phyloP scores from a whole-genome alignment of 164 flowering plant genomes.

The Tetracentron sinense region DNA sequence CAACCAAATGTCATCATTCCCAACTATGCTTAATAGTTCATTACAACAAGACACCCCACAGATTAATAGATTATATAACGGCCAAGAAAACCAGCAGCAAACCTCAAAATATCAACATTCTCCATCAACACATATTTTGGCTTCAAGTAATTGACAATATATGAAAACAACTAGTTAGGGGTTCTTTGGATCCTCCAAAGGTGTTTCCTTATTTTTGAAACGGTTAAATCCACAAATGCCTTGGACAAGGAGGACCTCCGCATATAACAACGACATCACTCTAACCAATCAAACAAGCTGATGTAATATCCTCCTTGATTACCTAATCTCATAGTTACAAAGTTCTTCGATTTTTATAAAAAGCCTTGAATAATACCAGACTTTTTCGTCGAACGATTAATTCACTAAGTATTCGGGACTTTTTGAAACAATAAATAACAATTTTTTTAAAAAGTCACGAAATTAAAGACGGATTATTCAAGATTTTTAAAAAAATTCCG shows the following conservation, averaged over 20 bases:
- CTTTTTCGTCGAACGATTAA: no score
- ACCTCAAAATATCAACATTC: conserved; percentile 76
- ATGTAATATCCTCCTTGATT: no score
- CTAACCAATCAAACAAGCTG: no score
- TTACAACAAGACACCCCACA: conserved; percentile 53
- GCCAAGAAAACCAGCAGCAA: conserved; percentile 56
- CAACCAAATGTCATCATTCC: conserved; percentile 87
- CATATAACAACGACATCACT: conserved; percentile 80
- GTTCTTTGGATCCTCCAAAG: conserved; percentile 64
- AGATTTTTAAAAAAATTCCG: no score
- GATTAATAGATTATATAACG: conserved; percentile 72
- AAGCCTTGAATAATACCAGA: no score
- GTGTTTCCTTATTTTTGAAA: conserved; percentile 47
- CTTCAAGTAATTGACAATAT: conserved; percentile 57
- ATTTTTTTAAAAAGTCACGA: no score
- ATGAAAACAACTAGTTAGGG: conserved; percentile 64
- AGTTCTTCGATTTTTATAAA: no score
- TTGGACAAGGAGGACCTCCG: conserved; percentile 98
- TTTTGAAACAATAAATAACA: no score
- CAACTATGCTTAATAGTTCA: conserved; percentile 68
- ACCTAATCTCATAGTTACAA: no score
- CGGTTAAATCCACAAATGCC: conserved; percentile 89
- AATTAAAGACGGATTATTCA: no score
- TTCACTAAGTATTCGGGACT: no score
- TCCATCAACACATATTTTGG: conserved; percentile 86